Evolutionary conservation across 1,284 basidiomycete species (phyloP), one percentile per base, ranked within the genome.

Genomic region (Trichosporon coremiiforme): DNA sequence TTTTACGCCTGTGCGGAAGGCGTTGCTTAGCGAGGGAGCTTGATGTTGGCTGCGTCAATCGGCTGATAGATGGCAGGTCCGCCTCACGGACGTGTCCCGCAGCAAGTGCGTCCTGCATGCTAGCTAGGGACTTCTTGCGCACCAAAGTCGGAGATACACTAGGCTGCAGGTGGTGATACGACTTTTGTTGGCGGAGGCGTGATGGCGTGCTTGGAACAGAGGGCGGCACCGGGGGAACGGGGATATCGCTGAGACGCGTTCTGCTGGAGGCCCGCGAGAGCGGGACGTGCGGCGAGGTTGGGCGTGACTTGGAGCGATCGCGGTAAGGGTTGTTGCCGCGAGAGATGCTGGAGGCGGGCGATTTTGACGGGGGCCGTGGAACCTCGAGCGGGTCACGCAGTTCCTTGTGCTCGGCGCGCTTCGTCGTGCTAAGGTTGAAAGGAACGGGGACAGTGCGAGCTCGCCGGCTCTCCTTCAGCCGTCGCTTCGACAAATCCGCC

Each of bases 41-140:
- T 7, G 85, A 84, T 0, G 91, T 93, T 1, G 93, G 92, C 90
- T 93, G 91, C n/a, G 91, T 94, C 62, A 94, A 85, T 41, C 93
- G 6, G 74, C 69, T 15, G 75, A 72, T 60, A 22, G 71, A 64
- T 8, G 60, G 55, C 1, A 70, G 38, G 7, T 73, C 69, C n/a
- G 69, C n/a, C 8, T 70, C 71, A 7, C 70, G 69, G 15, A 71
- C 64, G 38, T 71, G 73, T 17, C 73, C 73, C 9, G 69, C 69
- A 13, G 73, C 73, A 62, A 75, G 70, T n/a, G 74, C 76, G 68
- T 82, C 80, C 66, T 78, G 80, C 55, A 83, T 60, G 41, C 76
- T 77, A 1, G 81, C 73, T 4, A 83, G 73, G 4, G 76, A 77
- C 70, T 83, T 81, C 66, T 82, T 82, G 33, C 80, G 76, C 0